Percentiles rank a stretch among this genome's conserved stretches.
phyloP scores from a whole-genome alignment of 2,329 filamentous ascomycete genomes.

The Sarocladium strictum region DNA sequence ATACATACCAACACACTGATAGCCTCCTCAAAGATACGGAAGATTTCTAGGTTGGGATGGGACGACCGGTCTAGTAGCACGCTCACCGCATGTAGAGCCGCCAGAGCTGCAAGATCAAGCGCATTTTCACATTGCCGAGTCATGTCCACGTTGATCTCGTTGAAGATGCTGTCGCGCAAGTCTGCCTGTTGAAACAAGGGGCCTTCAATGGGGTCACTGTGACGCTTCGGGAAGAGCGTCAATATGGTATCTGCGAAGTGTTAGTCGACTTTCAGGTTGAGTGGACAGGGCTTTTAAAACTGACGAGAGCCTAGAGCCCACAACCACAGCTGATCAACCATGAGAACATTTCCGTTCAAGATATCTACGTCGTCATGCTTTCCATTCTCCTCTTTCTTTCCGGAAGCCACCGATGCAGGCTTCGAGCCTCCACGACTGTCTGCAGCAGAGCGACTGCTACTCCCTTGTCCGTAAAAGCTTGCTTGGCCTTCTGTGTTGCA shows the following conservation, averaged over 20 bases:
- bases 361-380: slow-evolving; percentile 30
- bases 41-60: slow-evolving; percentile 56
- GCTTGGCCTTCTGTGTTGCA: slow-evolving; percentile 16
- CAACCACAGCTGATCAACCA: slow-evolving; percentile 63
- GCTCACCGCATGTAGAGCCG: slow-evolving; percentile 55
- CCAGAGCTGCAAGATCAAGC: slow-evolving; percentile 55
- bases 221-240: slow-evolving; percentile 50
- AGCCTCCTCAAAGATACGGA: slow-evolving; percentile 61
- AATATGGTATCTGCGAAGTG: slow-evolving; percentile 44
- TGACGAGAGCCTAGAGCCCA: slow-evolving; percentile 50
- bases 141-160: slow-evolving; percentile 59
- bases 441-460: slow-evolving; percentile 18
- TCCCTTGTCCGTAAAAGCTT: slow-evolving; percentile 23
- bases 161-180: slow-evolving; percentile 57
- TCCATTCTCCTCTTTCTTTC: slow-evolving; percentile 23
- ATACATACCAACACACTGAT: slow-evolving; percentile 51
- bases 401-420: background rate
- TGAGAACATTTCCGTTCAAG: slow-evolving; percentile 52
- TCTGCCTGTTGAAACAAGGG: slow-evolving; percentile 55
- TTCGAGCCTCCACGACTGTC: slow-evolving; percentile 16
- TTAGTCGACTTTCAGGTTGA: too few relatives aligned
- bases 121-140: slow-evolving; percentile 57
- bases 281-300: too few relatives aligned
- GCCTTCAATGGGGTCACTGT: slow-evolving; percentile 48
- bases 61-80: slow-evolving; percentile 54